Evolutionary conservation across 2,329 filamentous ascomycete species (phyloP).

Genomic region (Lecanicillium sp.): DNA sequence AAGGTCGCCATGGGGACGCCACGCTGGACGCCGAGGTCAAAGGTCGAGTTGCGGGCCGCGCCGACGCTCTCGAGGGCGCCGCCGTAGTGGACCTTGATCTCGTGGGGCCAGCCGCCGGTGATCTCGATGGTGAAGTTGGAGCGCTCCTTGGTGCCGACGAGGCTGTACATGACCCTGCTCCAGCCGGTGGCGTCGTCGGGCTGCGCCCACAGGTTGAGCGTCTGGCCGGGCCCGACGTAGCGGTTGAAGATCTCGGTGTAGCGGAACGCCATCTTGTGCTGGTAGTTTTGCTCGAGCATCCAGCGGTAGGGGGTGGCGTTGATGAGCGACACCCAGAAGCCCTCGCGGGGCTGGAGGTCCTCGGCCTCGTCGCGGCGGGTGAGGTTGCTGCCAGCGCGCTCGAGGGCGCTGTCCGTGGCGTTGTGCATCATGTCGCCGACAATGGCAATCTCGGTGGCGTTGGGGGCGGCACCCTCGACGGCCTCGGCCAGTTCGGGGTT

Average conservation of each 20-base stretch:
- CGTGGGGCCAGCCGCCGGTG: conserved; percentile 6
- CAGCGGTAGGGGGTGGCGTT: conserved; percentile 30
- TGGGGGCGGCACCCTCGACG: not conserved
- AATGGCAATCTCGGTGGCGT: not conserved
- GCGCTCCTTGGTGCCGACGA: conserved; percentile 23
- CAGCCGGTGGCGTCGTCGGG: not conserved
- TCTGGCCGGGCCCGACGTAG: conserved; percentile 23
- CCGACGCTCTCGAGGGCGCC: conserved; percentile 20
- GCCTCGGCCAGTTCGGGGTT: not conserved
- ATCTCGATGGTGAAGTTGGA: conserved; percentile 24
- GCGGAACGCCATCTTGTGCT: conserved; percentile 13
- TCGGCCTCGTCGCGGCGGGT: not conserved
- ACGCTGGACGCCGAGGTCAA: not conserved
- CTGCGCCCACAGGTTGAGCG: not conserved
- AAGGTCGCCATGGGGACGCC: conserved; percentile 15
- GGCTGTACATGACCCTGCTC: conserved; percentile 23
- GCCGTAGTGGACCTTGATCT: conserved; percentile 18
- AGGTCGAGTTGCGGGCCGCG: not conserved
- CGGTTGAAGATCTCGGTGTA: conserved; percentile 17
- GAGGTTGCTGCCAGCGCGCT: not conserved
- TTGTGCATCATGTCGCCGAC: not conserved
- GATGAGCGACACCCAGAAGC: conserved; percentile 22
- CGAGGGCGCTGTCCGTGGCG: not conserved
- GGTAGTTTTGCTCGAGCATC: conserved; percentile 17
- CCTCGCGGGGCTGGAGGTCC: not conserved